Conservation (phyloP, 352 stramenopile species). For the Phytophthora sp. region DNA sequence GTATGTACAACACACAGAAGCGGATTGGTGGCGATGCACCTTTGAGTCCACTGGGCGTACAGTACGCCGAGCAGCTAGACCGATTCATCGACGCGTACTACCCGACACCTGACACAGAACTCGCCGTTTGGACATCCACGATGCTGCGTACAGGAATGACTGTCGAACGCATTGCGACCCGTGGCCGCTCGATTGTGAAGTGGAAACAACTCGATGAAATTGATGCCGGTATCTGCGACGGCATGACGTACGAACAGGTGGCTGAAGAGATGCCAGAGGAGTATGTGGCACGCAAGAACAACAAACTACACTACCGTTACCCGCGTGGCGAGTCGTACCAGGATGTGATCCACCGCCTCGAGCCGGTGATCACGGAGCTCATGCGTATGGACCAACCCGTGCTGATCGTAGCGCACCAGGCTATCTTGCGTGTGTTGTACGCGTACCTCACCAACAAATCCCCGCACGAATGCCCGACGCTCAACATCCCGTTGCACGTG, state of each 20-base stretch:
- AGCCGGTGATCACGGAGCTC: conserved; percentile 97
- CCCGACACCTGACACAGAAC: conserved; percentile 71
- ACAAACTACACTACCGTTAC: conserved; percentile 89
- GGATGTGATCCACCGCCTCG: conserved; percentile 96
- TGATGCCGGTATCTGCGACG: conserved; percentile 96
- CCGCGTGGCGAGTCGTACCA: conserved; percentile 97
- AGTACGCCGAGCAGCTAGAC: conserved; percentile 95
- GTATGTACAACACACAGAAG: conserved; percentile 97
- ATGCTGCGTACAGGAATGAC: conserved; percentile 97
- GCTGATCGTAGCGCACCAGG: conserved; percentile 95
- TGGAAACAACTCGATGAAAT: conserved; percentile 96
- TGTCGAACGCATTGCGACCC: conserved; percentile 83
- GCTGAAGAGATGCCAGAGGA: conserved; percentile 95
- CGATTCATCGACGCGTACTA: conserved; percentile 93
- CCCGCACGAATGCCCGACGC: conserved; percentile 92
- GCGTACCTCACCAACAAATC: conserved; percentile 96
- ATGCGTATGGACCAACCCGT: conserved; percentile 94
- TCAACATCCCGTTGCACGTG: conserved; percentile 94
- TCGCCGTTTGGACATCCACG: conserved; percentile 97
- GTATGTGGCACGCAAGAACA: conserved; percentile 92
- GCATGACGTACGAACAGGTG: conserved; percentile 98
- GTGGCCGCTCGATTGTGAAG: conserved; percentile 72
- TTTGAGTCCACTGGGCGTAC: conserved; percentile 90
- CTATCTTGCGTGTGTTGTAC: conserved; percentile 95
- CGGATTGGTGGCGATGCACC: conserved; percentile 96